phyloP scores from a whole-genome alignment of 2,329 filamentous ascomycete genomes.

The Neopestalotiopsis sp. region DNA sequence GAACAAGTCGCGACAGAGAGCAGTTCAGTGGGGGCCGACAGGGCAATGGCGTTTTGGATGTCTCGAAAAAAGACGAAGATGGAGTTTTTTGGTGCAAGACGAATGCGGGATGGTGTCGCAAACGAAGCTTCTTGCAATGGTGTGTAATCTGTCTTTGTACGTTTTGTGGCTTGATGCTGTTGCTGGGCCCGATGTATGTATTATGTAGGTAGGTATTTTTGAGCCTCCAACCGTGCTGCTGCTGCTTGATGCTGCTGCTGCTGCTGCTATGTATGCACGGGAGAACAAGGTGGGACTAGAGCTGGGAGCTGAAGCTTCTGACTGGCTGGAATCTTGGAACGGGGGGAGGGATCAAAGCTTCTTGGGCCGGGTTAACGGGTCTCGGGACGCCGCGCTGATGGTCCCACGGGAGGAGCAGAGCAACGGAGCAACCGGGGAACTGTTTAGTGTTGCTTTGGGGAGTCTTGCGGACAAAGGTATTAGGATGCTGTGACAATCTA shows the following conservation, averaged over 20 bases:
- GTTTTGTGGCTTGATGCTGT: not conserved
- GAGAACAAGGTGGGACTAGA: not conserved
- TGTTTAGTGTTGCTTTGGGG: not conserved
- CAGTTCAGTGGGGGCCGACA: not conserved
- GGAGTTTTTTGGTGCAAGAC: not conserved
- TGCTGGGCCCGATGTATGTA: not conserved
- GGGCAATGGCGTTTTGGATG: not conserved
- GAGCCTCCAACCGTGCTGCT: too few relatives aligned
- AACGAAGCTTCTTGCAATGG: not conserved
- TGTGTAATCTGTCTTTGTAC: not conserved
- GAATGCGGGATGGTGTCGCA: constrained; percentile 12
- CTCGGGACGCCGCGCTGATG: not conserved
- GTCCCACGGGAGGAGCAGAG: not conserved
- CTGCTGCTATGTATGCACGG: not conserved
- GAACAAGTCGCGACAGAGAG: not conserved
- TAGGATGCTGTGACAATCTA: not conserved
- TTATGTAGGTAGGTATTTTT: not conserved
- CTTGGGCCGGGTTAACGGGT: not conserved
- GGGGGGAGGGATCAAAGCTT: not conserved
- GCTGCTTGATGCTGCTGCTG: too few relatives aligned
- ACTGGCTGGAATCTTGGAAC: not conserved
- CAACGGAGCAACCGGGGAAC: not conserved
- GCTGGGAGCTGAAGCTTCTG: not conserved
- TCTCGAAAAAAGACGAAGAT: not conserved
- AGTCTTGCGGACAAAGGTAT: not conserved